These are phyloP conservation scores for Geopyxis carbonaria DNA, from an alignment of 495 filamentous ascomycete genomes.

Conservation along the genomic window DNA sequence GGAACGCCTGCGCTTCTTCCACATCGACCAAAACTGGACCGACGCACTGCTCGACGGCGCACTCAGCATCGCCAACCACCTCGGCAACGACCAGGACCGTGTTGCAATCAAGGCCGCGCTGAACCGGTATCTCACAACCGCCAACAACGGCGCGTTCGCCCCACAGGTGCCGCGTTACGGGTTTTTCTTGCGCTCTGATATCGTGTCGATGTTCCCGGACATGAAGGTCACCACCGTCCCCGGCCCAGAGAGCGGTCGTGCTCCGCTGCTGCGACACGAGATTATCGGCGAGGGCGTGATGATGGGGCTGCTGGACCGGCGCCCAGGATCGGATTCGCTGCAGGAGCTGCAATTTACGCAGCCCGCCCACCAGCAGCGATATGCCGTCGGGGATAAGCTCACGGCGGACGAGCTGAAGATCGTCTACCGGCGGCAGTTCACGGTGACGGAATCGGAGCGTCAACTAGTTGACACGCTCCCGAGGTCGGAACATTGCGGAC, in stretches of 20 bases:
- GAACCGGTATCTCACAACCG: slow-evolving; percentile 13
- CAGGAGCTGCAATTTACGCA: slow-evolving; percentile 9
- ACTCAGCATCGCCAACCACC: slow-evolving; percentile 30
- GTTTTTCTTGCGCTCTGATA: slow-evolving; percentile 12
- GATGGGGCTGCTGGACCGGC: slow-evolving; percentile 13
- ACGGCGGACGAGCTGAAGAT: slow-evolving; percentile 2
- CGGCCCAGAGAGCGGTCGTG: neutral
- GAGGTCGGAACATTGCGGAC: neutral
- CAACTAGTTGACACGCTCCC: no score
- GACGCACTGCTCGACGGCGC: slow-evolving; percentile 34
- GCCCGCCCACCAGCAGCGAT: slow-evolving; percentile 23
- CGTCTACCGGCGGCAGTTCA: slow-evolving; percentile 9
- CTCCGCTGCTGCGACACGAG: slow-evolving; percentile 12
- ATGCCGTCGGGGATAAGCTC: slow-evolving; percentile 7
- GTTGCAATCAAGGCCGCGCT: slow-evolving; percentile 11
- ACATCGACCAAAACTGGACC: slow-evolving; percentile 32
- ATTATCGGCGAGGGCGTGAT: slow-evolving; percentile 10
- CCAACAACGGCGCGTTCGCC: neutral
- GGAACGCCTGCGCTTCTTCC: slow-evolving; percentile 34
- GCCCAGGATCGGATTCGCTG: neutral
- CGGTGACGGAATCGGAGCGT: slow-evolving; percentile 2
- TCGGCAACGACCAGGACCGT: slow-evolving; percentile 14
- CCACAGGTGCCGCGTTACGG: slow-evolving; percentile 15
- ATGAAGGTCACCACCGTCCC: slow-evolving; percentile 3
- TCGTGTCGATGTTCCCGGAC: slow-evolving; percentile 9